Evolutionary conservation across 352 stramenopile species (phyloP).

Genomic region (Phytophthora fragariaefolia): DNA sequence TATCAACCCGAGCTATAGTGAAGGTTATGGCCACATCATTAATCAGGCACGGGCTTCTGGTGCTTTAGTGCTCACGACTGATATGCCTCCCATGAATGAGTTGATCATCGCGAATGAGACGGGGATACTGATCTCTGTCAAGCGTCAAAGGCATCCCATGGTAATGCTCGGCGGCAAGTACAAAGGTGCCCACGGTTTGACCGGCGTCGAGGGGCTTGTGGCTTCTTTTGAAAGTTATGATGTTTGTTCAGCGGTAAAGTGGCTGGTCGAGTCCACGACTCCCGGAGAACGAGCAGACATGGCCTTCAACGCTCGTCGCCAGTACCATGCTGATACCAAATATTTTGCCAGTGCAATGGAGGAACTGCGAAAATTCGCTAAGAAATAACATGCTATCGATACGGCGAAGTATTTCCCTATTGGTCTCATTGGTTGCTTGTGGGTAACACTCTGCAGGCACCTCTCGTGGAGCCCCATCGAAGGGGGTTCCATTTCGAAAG

Average conservation of each 20-base stretch:
- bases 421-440: too few species aligned
- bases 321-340: conserved; percentile 54
- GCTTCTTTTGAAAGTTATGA: conserved; percentile 19
- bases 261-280: conserved; percentile 36
- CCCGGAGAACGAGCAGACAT: conserved; percentile 38
- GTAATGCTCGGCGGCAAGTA: conserved; percentile 34
- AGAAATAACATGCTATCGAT: too few species aligned
- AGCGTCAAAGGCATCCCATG: conserved; percentile 5
- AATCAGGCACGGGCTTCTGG: conserved; percentile 65
- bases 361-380: conserved; percentile 39
- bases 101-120: conserved; percentile 33
- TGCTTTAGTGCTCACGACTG: conserved; percentile 54
- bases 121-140: conserved; percentile 25
- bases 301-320: conserved; percentile 34
- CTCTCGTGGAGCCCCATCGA: too few species aligned
- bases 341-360: conserved; percentile 57
- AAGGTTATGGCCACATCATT: conserved; percentile 77
- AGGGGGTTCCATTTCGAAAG: too few species aligned
- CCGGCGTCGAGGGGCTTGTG: conserved; percentile 32
- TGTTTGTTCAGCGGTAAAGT: conserved; percentile 35
- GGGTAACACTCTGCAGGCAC: too few species aligned
- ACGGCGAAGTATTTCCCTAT: too few species aligned
- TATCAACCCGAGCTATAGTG: conserved; percentile 58
- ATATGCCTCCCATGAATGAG: conserved; percentile 72
- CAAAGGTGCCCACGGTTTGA: conserved; percentile 31